A percentile compares a stretch with the other conserved stretches of the same genome.
Conservation (phyloP, 345 rosid species). For the Garcia nutans region DNA sequence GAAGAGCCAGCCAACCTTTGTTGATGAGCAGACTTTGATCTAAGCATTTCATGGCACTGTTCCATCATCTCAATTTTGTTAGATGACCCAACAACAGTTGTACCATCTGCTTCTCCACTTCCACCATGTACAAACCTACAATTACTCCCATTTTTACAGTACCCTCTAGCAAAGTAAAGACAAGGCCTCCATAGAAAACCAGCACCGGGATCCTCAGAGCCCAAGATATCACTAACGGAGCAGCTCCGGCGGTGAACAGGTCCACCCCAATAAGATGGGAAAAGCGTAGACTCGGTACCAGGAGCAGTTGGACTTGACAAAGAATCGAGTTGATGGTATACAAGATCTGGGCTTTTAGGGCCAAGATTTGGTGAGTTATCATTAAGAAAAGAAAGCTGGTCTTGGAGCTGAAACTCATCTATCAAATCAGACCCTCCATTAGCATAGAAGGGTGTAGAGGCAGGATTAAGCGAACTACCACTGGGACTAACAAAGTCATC, state of each 20-base stretch:
- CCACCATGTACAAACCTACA: conserved; percentile 53
- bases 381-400: conserved; percentile 70
- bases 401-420: conserved; percentile 60
- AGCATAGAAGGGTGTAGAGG: conserved; percentile 45
- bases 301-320: conserved; percentile 39
- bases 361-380: conserved; percentile 44
- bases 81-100: conserved; percentile 56
- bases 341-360: conserved; percentile 44
- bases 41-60: conserved; percentile 29
- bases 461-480: conserved; percentile 48
- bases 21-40: conserved; percentile 51
- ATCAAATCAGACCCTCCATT: conserved; percentile 43
- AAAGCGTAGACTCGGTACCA: conserved; percentile 32
- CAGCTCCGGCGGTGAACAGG: conserved; percentile 67
- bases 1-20: conserved; percentile 54
- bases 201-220: conserved; percentile 46
- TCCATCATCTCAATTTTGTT: conserved; percentile 42
- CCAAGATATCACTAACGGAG: conserved; percentile 65
- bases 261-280: conserved; percentile 48
- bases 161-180: conserved; percentile 66
- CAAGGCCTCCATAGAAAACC: conserved; percentile 59
- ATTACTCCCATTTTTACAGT: conserved; percentile 67
- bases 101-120: conserved; percentile 27
- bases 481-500: conserved; percentile 54
- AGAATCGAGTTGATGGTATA: conserved; percentile 40